These are phyloP conservation scores for Torrubiellomyces zombiae DNA, from an alignment of 2,329 filamentous ascomycete genomes.

Conservation along the genomic window DNA sequence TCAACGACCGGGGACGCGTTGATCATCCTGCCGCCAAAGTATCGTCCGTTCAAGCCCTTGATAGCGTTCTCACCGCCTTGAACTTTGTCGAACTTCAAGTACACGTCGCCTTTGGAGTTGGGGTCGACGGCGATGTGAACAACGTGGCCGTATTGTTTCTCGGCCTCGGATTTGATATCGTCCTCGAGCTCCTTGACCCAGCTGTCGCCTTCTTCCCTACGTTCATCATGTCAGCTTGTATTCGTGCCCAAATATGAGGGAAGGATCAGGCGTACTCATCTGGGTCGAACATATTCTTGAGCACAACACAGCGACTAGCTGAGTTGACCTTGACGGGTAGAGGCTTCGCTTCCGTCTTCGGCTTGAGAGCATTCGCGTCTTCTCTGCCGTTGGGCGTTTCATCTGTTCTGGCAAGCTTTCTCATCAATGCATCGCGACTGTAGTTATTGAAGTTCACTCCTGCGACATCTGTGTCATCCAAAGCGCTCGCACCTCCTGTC, in stretches of 20 bases:
- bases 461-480: constrained; percentile 94
- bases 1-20: constrained; percentile 93
- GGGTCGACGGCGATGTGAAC: constrained; percentile 93
- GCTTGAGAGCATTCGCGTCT: constrained; percentile 57
- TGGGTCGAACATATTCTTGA: constrained; percentile 92
- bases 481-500: constrained; percentile 74
- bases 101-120: constrained; percentile 90
- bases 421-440: constrained; percentile 95
- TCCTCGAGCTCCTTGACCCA: constrained; percentile 93
- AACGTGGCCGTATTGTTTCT: constrained; percentile 89
- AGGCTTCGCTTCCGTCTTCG: constrained; percentile 63
- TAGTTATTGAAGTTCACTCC: constrained; percentile 99
- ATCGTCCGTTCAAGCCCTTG: constrained; percentile 91
- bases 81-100: constrained; percentile 94
- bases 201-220: constrained; percentile 65
- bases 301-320: constrained; percentile 81
- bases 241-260: background rate
- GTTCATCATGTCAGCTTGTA: constrained; percentile 15
- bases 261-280: constrained; percentile 63
- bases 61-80: constrained; percentile 94
- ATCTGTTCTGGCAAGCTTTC: constrained; percentile 92
- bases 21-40: constrained; percentile 85
- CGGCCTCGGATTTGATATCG: constrained; percentile 84
- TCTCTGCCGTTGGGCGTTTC: constrained; percentile 51
- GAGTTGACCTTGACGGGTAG: constrained; percentile 76